Evolutionary conservation across 2,329 filamentous ascomycete genomes (phyloP).

Genomic region (Helotiales sp.): DNA sequence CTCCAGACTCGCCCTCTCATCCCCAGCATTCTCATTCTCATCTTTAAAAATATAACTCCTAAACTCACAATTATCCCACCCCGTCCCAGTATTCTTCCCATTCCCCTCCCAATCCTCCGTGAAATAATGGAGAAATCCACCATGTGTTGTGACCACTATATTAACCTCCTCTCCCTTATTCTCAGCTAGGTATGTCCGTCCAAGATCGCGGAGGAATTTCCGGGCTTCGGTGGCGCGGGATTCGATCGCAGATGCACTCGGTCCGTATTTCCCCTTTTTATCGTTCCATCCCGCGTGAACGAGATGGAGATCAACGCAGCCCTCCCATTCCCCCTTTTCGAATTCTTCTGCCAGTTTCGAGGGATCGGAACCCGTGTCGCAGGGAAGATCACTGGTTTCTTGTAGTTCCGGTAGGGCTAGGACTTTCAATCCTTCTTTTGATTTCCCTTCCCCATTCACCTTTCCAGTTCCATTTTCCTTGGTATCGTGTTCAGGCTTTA

Average conservation of each 20-base stretch:
- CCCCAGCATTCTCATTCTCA: slow-evolving; percentile 5
- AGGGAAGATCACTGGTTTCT: slow-evolving; percentile 73
- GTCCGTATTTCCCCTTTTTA: slow-evolving; percentile 48
- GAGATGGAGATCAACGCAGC: slow-evolving; percentile 61
- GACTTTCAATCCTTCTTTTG: slow-evolving; percentile 42
- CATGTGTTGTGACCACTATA: slow-evolving; percentile 78
- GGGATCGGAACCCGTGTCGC: slow-evolving; percentile 69
- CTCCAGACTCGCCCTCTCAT: slow-evolving; percentile 24
- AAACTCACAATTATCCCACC: slow-evolving; percentile 35
- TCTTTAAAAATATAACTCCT: slow-evolving; percentile 29
- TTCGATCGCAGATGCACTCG: slow-evolving; percentile 19
- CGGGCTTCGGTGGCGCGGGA: slow-evolving; percentile 56
- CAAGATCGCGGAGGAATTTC: slow-evolving; percentile 52
- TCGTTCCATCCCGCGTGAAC: slow-evolving; percentile 70
- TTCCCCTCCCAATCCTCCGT: slow-evolving; percentile 75
- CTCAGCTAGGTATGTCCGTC: not conserved
- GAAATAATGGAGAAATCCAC: slow-evolving; percentile 81
- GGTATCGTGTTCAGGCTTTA: no score
- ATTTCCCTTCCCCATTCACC: no score
- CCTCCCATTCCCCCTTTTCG: slow-evolving; percentile 35
- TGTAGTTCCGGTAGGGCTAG: slow-evolving; percentile 74
- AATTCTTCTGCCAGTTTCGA: slow-evolving; percentile 61
- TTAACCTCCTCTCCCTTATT: slow-evolving; percentile 52
- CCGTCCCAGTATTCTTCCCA: slow-evolving; percentile 30
- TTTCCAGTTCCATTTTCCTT: no score